Conservation (phyloP, 1,284 basidiomycete genomes). For the Anthracocystis panici-leucophaei region DNA sequence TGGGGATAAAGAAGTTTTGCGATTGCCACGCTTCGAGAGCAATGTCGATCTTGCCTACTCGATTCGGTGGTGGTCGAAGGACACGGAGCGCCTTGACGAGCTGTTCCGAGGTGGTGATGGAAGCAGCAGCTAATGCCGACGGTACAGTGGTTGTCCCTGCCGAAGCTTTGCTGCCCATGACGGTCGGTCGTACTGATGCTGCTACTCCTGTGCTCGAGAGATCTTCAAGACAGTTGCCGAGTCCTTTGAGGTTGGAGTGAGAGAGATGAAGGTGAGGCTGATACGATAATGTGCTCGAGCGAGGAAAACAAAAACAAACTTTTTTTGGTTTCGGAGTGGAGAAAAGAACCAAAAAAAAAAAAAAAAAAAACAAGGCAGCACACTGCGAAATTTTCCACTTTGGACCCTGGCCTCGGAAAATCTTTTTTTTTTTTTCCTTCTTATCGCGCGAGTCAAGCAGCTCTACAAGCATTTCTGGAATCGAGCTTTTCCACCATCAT, state of each 20-base stretch:
- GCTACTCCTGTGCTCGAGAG: too few species aligned
- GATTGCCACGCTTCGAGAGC: constrained; percentile 42
- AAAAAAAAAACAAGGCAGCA: constrained; percentile 7
- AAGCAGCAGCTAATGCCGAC: constrained; percentile 33
- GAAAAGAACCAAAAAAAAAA: neutral
- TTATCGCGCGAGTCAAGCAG: constrained; percentile 37
- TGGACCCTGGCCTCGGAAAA: neutral
- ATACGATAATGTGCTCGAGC: neutral
- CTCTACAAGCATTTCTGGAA: too few species aligned
- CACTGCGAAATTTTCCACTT: constrained; percentile 4
- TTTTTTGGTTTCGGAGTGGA: constrained; percentile 22
- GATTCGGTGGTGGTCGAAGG: constrained; percentile 24
- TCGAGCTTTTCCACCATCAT: neutral
- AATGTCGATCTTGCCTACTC: constrained; percentile 38
- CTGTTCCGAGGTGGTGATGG: constrained; percentile 59
- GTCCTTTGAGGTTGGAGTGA: constrained; percentile 1
- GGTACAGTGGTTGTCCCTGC: neutral
- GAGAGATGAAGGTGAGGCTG: neutral
- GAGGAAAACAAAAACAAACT: neutral
- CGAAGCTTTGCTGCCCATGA: constrained; percentile 5
- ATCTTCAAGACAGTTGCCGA: neutral
- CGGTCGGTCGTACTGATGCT: constrained; percentile 12
- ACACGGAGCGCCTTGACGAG: constrained; percentile 58
- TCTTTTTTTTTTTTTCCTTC: constrained; percentile 16
- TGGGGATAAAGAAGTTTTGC: constrained; percentile 40